Base-by-base conservation (phyloP, 176 grass and related monocot species). In the Avena atlantica region DNA sequence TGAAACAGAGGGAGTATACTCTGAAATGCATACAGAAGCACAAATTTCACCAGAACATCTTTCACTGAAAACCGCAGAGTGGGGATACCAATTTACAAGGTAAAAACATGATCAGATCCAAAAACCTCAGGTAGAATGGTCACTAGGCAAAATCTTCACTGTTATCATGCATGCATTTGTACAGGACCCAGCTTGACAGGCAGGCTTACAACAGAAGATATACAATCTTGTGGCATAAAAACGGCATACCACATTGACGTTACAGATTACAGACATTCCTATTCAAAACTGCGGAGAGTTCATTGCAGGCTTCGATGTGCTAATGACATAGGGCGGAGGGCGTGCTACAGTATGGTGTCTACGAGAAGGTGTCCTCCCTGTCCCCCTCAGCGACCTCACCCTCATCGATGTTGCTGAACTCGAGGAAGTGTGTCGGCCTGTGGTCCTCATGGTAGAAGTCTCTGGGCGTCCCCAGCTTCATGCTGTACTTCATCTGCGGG, bases 381-480 rank as follows among this genome's bases (percentile, higher is more conserved):
- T 99, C 97, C 9, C 82, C 97, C 86, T 96, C 92, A 3, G 87
- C 91, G 8, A 78, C 84, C 48, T 96, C 97, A 0, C 97, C 94
- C 68, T 99, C 97, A 12, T 96, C 97, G 0, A 99, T 83, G 84
- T 99, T 96, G 68, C 97, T 99, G 71, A 99, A 96, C 78, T 99
- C 97, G 1, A 96, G 89, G 79, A 92, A 96, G 86, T 99, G 94
- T 0, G 97, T 99, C 0, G 97, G 97, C 81, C 97, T 85, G 80
- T 99, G 97, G 24, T 93, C 97, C 78, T 99, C 97, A 0, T 99
- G 94, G 59, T 99, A 99, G 87, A 93, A 99, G 78, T 99, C 94
- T 1, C 90, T 79, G 11, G 97, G 94, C 12, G 81, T 92, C 62
- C 97, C 94, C 11, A 99, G 87, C 92, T 99, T 96, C 78, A 93